phyloP scores from a whole-genome alignment of 371 early-diverging fungal species.

The Apophysomyces sp. region DNA sequence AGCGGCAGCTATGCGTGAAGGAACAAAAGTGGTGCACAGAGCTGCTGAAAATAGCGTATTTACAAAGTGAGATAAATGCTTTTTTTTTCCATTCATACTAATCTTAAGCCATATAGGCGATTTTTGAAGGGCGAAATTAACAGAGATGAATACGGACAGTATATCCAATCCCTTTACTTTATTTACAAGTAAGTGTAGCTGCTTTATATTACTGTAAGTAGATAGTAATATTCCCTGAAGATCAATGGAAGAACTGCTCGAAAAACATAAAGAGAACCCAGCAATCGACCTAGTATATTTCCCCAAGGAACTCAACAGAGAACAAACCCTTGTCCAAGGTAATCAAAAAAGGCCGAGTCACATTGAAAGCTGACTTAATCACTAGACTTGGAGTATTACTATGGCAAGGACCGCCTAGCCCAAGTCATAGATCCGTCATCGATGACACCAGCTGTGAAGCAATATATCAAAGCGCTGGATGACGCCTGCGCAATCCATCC shows the following conservation, averaged over 20 bases:
- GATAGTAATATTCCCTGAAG: constrained; percentile 11
- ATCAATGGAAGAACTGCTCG: constrained; percentile 53
- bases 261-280: constrained; percentile 48
- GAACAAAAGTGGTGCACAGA: constrained; percentile 58
- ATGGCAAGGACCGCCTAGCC: constrained; percentile 44
- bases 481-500: constrained; percentile 47
- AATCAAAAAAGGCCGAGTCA: neutral
- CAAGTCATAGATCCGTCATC: constrained; percentile 31
- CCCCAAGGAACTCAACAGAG: constrained; percentile 52
- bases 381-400: constrained; percentile 55
- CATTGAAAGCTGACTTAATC: neutral
- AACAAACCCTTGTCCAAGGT: constrained; percentile 40
- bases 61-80: constrained; percentile 35
- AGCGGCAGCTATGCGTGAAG: constrained; percentile 54
- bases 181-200: constrained; percentile 41
- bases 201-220: neutral
- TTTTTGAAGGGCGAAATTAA: constrained; percentile 50
- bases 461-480: constrained; percentile 49
- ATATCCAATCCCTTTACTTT: constrained; percentile 45
- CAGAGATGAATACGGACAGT: constrained; percentile 46
- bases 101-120: constrained; percentile 18
- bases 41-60: constrained; percentile 62
- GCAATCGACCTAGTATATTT: constrained; percentile 55
- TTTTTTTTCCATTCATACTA: neutral
- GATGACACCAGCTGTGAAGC: constrained; percentile 55